Evolutionary conservation across 495 filamentous ascomycete species (phyloP).

Genomic region (Penicillium argentinense): DNA sequence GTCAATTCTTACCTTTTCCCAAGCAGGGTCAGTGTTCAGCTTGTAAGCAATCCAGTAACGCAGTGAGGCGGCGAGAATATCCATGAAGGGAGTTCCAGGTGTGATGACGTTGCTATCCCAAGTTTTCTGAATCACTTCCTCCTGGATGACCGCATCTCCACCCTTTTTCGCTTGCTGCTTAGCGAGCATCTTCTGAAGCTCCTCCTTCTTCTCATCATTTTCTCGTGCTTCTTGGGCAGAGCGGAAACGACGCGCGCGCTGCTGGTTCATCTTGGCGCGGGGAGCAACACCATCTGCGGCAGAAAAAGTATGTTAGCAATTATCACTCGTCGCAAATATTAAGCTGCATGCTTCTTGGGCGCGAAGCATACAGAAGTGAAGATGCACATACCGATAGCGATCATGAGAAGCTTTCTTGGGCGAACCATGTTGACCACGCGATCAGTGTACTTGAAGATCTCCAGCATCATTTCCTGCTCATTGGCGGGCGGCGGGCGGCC

Average conservation of each 20-base stretch:
- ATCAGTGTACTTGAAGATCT: slow-evolving; percentile 96
- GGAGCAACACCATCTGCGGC: slow-evolving; percentile 84
- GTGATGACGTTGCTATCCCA: slow-evolving; percentile 98
- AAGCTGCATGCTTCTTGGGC: no score
- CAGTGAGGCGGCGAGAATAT: slow-evolving; percentile 85
- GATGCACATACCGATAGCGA: slow-evolving; percentile 81
- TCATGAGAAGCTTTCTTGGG: slow-evolving; percentile 92
- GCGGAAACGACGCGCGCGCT: slow-evolving; percentile 86
- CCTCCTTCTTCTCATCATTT: slow-evolving; percentile 87
- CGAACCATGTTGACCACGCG: slow-evolving; percentile 98
- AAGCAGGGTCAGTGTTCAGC: slow-evolving; percentile 93
- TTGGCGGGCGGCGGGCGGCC: slow-evolving; percentile 86
- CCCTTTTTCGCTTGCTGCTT: slow-evolving; percentile 61
- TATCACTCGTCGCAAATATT: no score
- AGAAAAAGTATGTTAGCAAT: slow-evolving; percentile 4
- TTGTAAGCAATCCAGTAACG: slow-evolving; percentile 97
- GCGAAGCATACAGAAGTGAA: slow-evolving; percentile 1
- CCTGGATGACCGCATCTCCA: slow-evolving; percentile 55
- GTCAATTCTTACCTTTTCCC: slow-evolving; percentile 64
- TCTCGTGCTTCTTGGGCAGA: slow-evolving; percentile 92
- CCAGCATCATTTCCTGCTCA: slow-evolving; percentile 99
- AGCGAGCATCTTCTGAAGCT: slow-evolving; percentile 77
- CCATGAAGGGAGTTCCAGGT: slow-evolving; percentile 98
- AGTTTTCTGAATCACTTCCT: slow-evolving; percentile 78
- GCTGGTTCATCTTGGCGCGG: slow-evolving; percentile 96